These are phyloP conservation scores for Coemansia sp. DNA, from an alignment of 192 early-diverging fungal species.

Conservation along the genomic window DNA sequence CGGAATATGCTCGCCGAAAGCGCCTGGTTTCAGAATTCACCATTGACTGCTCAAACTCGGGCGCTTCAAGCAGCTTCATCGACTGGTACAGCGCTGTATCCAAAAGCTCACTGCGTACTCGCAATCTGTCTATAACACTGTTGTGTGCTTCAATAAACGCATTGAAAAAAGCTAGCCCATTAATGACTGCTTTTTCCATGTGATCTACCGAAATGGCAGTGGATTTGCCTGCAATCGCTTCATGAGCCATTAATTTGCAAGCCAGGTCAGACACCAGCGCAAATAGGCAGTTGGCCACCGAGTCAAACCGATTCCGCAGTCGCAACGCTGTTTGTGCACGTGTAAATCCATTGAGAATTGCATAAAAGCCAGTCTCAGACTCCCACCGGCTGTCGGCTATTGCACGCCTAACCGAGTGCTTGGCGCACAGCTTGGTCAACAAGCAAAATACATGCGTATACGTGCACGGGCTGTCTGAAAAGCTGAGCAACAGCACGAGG, in stretches of 20 bases:
- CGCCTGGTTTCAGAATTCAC: constrained; percentile 20
- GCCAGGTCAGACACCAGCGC: constrained; percentile 14
- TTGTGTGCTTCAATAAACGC: constrained; percentile 33
- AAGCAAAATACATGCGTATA: constrained; percentile 23
- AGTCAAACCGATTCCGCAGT: constrained; percentile 43
- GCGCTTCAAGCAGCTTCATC: constrained; percentile 40
- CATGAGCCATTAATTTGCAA: neutral
- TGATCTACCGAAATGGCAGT: neutral
- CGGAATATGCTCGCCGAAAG: constrained; percentile 31
- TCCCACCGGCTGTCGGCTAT: constrained; percentile 30
- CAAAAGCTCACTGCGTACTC: constrained; percentile 38
- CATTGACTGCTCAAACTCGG: constrained; percentile 16
- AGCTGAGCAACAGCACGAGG: constrained; percentile 19
- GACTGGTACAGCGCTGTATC: constrained; percentile 43
- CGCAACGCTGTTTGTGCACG: constrained; percentile 28
- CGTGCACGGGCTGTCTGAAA: constrained; percentile 11
- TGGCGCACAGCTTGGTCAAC: constrained; percentile 37
- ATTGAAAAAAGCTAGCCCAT: constrained; percentile 35
- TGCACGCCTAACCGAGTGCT: constrained; percentile 34
- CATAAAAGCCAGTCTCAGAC: constrained; percentile 27
- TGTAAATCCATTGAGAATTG: constrained; percentile 34
- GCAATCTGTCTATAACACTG: constrained; percentile 17
- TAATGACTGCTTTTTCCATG: constrained; percentile 1
- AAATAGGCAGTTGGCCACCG: constrained; percentile 38
- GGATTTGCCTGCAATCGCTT: neutral